These are phyloP conservation scores for Hemisphaericaspora xylanilytica DNA, from an alignment of 1,139 yeast species.

Conservation along the genomic window DNA sequence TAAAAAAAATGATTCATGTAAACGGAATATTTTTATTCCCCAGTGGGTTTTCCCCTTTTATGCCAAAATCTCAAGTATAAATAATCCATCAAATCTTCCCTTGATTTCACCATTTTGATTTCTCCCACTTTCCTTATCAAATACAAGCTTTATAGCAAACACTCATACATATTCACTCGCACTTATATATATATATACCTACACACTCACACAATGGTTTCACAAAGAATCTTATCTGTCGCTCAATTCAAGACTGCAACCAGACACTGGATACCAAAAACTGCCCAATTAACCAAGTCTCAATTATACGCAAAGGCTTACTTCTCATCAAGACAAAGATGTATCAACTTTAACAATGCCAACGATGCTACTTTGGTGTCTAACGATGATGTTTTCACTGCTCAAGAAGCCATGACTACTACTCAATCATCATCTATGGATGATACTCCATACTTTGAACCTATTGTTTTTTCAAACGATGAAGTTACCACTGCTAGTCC, in stretches of 20 bases:
- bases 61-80: background rate
- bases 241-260: conserved; percentile 43
- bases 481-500: conserved; percentile 49
- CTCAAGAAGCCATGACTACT: conserved; percentile 7
- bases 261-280: conserved; percentile 45
- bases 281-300: conserved; percentile 5
- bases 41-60: no score
- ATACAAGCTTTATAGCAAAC: no score
- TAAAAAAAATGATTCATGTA: background rate
- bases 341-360: conserved; percentile 35
- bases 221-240: conserved; percentile 34
- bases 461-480: conserved; percentile 40
- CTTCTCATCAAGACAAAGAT: conserved; percentile 31
- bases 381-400: conserved; percentile 33
- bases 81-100: background rate
- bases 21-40: no score
- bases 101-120: background rate
- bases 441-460: conserved; percentile 36
- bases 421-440: conserved; percentile 12
- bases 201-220: conserved; percentile 22
- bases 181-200: background rate
- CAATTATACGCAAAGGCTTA: conserved; percentile 15
- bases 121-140: background rate
- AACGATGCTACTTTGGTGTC: conserved; percentile 34
- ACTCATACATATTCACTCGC: no score